phyloP scores from a whole-genome alignment of 2,329 filamentous ascomycete species.

The Claviceps paspali region DNA sequence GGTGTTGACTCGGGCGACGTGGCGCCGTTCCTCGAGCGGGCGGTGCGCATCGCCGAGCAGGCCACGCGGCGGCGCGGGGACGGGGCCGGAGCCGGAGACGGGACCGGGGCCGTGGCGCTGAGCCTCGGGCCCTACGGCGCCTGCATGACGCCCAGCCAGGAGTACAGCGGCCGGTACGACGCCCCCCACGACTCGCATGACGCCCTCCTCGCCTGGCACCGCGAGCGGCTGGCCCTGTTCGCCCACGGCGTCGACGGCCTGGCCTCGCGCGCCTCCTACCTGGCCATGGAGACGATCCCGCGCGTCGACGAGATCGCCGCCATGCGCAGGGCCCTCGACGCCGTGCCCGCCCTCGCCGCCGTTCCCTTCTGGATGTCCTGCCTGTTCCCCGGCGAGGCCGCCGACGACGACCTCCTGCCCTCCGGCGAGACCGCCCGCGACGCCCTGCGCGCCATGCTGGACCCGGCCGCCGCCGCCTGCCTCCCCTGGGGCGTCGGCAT shows the following conservation, averaged over 20 bases:
- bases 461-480: constrained; percentile 9
- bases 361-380: constrained; percentile 45
- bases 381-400: constrained; percentile 39
- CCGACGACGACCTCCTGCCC: constrained; percentile 30
- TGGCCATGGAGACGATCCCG: constrained; percentile 53
- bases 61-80: constrained; percentile 15
- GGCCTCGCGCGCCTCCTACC: constrained; percentile 29
- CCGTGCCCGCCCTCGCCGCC: constrained; percentile 12
- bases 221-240: constrained; percentile 37
- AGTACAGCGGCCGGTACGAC: constrained; percentile 50
- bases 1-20: constrained; percentile 28
- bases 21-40: constrained; percentile 25
- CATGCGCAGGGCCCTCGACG: constrained; percentile 29
- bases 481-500: constrained; percentile 49
- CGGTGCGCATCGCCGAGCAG: constrained; percentile 26
- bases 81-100: not conserved
- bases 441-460: constrained; percentile 23
- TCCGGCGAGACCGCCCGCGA: constrained; percentile 32
- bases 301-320: constrained; percentile 46
- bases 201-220: constrained; percentile 40
- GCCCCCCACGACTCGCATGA: constrained; percentile 25
- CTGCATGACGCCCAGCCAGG: constrained; percentile 48
- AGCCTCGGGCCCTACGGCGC: constrained; percentile 54
- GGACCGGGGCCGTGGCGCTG: constrained; percentile 30
- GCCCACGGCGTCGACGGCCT: constrained; percentile 20